Evolutionary conservation across 805 yeast genomes (phyloP), one percentile per base, ranked within the genome.

Genomic region (Suhomyces canberraensis): DNA sequence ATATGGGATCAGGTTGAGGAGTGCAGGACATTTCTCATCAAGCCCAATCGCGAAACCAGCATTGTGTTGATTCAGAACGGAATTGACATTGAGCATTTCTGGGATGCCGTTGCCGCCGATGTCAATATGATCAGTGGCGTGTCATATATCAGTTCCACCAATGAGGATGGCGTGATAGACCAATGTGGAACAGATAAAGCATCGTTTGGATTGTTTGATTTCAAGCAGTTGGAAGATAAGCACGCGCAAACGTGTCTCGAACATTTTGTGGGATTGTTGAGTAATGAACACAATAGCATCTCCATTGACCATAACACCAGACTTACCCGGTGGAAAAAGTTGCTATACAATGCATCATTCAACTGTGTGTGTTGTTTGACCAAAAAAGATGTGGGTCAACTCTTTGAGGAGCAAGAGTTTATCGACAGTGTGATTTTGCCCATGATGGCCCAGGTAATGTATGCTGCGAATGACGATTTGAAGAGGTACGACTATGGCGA

Each of bases 331-430:
- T 81, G 85, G 78, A 62, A 70, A 39, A 84, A 84, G 54, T 67
- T 84, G 43, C 70, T 84, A 11, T 84, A 83, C 61, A 84, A 84
- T 54, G 80, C 85, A 15, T 63, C 81, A 1, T 64, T 79, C 52
- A 84, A 84, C 60, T 72, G 89, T 5, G 60, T 75, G 4, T 70
- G 82, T 41, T 77, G 86, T 0, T 54, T 81, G 31, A 73, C 81
- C 2, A 73, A 73, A 11, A 56, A 78, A 8, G 87, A 81, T 47
- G 68, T 73, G n/a, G 84, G 81, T 14, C 66, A 84, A 33, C 47
- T 77, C 20, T 67, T 59, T 39, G 31, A 47, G 4, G 42, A 50
- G 18, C 47, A 30, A 20, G 29, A 29, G 17, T 36, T 43, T 21
- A 11, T 29, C n/a, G 33, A 39, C 21, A 4, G 17, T 6, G 41